Base-by-base conservation (phyloP, 306 rosid genomes). In the Castanospermum australe region DNA sequence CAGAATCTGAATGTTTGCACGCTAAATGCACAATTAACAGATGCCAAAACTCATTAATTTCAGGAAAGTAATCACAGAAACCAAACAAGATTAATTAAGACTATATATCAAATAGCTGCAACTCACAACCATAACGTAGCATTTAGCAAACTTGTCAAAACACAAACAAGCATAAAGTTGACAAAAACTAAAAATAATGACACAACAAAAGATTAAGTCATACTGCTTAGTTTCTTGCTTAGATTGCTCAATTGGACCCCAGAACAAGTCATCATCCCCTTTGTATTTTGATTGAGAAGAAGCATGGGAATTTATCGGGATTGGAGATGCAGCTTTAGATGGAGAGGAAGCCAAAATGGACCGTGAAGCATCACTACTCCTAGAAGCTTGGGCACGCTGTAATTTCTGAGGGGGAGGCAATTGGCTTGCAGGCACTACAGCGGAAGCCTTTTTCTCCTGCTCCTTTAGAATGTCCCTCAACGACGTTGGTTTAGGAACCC, bases 211-310 rank as follows among this genome's bases (percentile, higher is more conserved):
- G 50, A 17, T 4, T 78, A 86, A 82, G 61, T 21, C 90, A 22
- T 94, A 94, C 98, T 82, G 94, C 86, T 88, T 92, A 69, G 86
- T 80, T 79, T 91, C 98, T 74, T 86, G 97, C 88, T 91, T 89
- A 5, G 95, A 76, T 71, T 88, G 94, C 73, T 93, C 97, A 48
- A 87, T 67, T 70, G 97, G 95, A 41, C 98, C 98, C 98, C 98
- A 94, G 73, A 94, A 94, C 79, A 94, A 81, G 77, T 94, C 98
- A 83, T 94, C 98, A 4, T 94, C 98, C 38, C 82, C 97, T 82
- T 84, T 91, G 80, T 75, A 61, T 75, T 79, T 92, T 47, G 94
- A 83, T 74, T 90, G 94, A 39, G 92, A 79, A 24, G 77, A 71
- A 67, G 91, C 61, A 50, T 74, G 81, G 4, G 90, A 71, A 75